Evolutionary conservation across 345 rosid genomes (phyloP).

Genomic region (Salix suchowensis): DNA sequence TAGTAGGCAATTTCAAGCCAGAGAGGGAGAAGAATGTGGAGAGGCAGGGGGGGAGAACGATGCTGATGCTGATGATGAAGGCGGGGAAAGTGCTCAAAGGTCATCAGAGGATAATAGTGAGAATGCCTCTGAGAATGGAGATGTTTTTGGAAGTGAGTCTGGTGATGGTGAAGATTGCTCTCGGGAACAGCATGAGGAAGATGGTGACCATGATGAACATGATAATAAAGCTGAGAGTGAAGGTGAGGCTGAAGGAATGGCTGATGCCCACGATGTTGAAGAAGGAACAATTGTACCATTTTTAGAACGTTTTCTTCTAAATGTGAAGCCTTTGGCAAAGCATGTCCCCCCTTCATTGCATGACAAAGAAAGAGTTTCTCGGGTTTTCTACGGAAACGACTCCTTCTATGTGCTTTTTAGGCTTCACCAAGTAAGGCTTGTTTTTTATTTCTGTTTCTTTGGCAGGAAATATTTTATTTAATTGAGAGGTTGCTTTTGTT

Average conservation of each 20-base stretch:
- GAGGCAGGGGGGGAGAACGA: constrained; percentile 68
- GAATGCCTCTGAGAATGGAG: constrained; percentile 84
- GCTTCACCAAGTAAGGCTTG: constrained; percentile 82
- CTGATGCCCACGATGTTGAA: constrained; percentile 69
- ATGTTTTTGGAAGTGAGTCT: constrained; percentile 83
- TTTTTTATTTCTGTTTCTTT: background rate
- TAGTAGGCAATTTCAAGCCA: constrained; percentile 40
- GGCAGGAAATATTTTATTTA: constrained; percentile 1
- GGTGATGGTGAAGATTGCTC: constrained; percentile 81
- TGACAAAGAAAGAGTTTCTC: constrained; percentile 47
- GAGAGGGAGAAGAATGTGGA: constrained; percentile 44
- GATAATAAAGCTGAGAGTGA: constrained; percentile 84
- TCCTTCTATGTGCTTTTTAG: constrained; percentile 85
- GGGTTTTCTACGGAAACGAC: constrained; percentile 88
- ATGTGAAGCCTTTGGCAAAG: constrained; percentile 84
- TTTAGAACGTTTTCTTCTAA: constrained; percentile 62
- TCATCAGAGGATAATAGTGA: constrained; percentile 81
- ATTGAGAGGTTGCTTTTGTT: constrained; percentile 4
- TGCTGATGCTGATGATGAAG: constrained; percentile 78
- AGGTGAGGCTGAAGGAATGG: constrained; percentile 90
- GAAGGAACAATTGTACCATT: constrained; percentile 54
- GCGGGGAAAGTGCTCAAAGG: constrained; percentile 81
- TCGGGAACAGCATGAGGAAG: constrained; percentile 77
- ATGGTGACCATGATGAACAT: constrained; percentile 56
- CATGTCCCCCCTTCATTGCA: constrained; percentile 50